Conservation (phyloP, 1,139 yeast genomes). For the Saccharomyces hybrid region DNA sequence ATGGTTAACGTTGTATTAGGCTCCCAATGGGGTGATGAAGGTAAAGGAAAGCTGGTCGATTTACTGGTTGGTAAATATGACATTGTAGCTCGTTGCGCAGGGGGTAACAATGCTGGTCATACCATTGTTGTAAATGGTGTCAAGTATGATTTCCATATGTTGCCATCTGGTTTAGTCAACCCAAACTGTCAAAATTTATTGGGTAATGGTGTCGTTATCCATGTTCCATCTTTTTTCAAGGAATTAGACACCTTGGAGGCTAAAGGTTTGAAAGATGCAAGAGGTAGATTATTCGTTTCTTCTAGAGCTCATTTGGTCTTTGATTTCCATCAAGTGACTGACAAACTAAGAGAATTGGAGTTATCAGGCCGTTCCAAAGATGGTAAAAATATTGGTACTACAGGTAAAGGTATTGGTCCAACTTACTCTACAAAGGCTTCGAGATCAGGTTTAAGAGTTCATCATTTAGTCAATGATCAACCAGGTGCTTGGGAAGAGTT, state of each 20-base stretch:
- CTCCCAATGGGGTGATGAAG: conserved; percentile 99
- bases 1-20: conserved; percentile 76
- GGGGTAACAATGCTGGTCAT: conserved; percentile 99
- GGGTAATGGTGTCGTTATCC: conserved; percentile 96
- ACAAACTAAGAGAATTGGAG: conserved; percentile 89
- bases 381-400: conserved; percentile 92
- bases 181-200: conserved; percentile 81
- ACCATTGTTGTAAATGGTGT: conserved; percentile 85
- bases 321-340: conserved; percentile 96
- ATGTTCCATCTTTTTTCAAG: conserved; percentile 84
- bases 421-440: conserved; percentile 95
- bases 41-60: conserved; percentile 95
- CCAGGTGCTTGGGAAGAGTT: conserved; percentile 93
- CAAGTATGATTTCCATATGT: conserved; percentile 96
- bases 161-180: conserved; percentile 93
- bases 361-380: conserved; percentile 50
- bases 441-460: conserved; percentile 93
- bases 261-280: conserved; percentile 66
- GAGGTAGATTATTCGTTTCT: conserved; percentile 75
- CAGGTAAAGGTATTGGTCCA: conserved; percentile 99
- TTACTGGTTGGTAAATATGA: conserved; percentile 88
- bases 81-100: conserved; percentile 96
- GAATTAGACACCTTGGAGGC: conserved; percentile 75
- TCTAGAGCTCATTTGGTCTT: conserved; percentile 95
- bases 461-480: conserved; percentile 84